These are phyloP conservation scores for Penicillium concentricum DNA, from an alignment of 2,329 filamentous ascomycete species.

Conservation along the genomic window DNA sequence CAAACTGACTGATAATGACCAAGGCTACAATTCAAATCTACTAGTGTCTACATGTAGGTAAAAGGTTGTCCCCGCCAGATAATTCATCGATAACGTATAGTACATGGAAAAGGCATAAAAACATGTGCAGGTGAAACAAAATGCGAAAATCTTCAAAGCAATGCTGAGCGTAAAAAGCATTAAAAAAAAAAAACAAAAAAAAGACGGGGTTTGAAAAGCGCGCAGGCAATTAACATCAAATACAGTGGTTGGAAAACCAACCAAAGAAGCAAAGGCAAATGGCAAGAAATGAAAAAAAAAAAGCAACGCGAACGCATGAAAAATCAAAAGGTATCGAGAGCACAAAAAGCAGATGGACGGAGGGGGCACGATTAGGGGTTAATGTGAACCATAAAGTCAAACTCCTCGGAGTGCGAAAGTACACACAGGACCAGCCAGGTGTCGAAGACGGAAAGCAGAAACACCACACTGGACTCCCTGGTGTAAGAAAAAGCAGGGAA, in stretches of 20 bases:
- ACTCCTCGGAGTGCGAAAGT: conserved; percentile 43
- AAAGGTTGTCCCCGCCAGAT: conserved; percentile 28
- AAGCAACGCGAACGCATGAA: conserved; percentile 15
- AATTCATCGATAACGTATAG: conserved; percentile 40
- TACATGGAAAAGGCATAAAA: conserved; percentile 37
- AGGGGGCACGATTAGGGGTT: conserved; percentile 37
- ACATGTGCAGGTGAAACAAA: conserved; percentile 28
- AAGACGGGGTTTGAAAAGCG: conserved; percentile 27
- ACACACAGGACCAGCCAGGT: conserved; percentile 50
- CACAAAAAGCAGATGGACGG: conserved; percentile 30
- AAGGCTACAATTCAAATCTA: not conserved
- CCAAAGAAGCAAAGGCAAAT: conserved; percentile 24
- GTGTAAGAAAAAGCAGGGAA: conserved; percentile 35
- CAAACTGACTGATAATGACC: not conserved
- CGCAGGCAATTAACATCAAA: conserved; percentile 29
- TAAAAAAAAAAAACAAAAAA: conserved; percentile 17
- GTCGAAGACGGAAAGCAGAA: conserved; percentile 40
- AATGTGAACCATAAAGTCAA: conserved; percentile 29
- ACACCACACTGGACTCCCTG: conserved; percentile 48
- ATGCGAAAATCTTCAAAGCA: conserved; percentile 16
- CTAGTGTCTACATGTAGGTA: not conserved
- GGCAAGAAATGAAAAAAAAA: conserved; percentile 14
- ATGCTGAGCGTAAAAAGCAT: conserved; percentile 22
- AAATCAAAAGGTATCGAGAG: conserved; percentile 36
- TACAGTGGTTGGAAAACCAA: conserved; percentile 16